Evolutionary conservation across 108 stramenopile genomes (phyloP).

Genomic region (Cyclostephanos invisitatus): DNA sequence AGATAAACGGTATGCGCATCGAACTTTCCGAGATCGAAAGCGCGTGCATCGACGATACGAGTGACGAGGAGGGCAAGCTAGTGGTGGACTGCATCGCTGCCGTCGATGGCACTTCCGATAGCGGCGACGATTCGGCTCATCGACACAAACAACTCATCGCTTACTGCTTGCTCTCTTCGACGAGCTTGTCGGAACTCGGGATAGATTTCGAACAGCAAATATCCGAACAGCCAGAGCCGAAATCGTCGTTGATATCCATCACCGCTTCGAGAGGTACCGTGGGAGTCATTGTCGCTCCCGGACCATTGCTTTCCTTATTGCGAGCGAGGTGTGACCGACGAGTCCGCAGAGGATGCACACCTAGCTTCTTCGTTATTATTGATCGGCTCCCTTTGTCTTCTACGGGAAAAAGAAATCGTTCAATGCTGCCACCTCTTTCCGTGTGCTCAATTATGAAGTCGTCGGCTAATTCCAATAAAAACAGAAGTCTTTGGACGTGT

Average conservation of each 20-base stretch:
- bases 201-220: conserved; percentile 13
- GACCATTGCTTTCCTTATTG: conserved; percentile 60
- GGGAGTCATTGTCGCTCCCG: conserved; percentile 49
- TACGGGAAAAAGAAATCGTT: conserved; percentile 75
- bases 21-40: conserved; percentile 82
- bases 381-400: conserved; percentile 70
- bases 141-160: conserved; percentile 54
- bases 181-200: conserved; percentile 53
- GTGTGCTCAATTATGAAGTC: conserved; percentile 29
- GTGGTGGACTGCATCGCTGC: conserved; percentile 63
- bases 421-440: conserved; percentile 44
- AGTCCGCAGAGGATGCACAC: conserved; percentile 65
- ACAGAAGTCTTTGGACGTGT: conserved; percentile 42
- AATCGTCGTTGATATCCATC: no score
- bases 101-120: conserved; percentile 13
- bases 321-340: conserved; percentile 48
- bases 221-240: conserved; percentile 1
- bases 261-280: neutral
- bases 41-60: conserved; percentile 53
- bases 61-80: conserved; percentile 19
- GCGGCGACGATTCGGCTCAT: conserved; percentile 17
- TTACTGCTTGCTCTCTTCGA: conserved; percentile 61
- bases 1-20: conserved; percentile 80
- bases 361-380: conserved; percentile 66
- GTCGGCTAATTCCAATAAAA: conserved; percentile 1